Conservation (phyloP, 768 basidiomycete genomes). For the Leucogyrophana mollusca region DNA sequence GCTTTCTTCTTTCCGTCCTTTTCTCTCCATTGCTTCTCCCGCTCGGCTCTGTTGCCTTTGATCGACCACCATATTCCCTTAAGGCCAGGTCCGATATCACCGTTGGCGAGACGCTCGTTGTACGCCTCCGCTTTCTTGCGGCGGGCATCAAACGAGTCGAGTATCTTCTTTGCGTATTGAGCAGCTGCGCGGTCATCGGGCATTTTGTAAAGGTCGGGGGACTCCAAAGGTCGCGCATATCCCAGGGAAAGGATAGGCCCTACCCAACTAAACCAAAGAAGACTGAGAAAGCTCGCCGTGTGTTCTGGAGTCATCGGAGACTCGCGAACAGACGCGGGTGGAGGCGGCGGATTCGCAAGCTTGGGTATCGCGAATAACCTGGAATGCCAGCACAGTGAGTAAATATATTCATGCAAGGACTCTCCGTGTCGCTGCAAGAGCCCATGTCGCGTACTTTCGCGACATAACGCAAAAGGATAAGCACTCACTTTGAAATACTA, state of each 20-base stretch:
- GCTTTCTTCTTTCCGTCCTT: slow-evolving; percentile 59
- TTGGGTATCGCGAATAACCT: neutral
- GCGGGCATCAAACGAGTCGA: slow-evolving; percentile 61
- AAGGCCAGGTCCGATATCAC: slow-evolving; percentile 58
- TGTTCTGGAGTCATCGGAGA: slow-evolving; percentile 64
- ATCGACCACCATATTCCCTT: slow-evolving; percentile 61
- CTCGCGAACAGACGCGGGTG: slow-evolving; percentile 57
- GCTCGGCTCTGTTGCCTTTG: slow-evolving; percentile 42
- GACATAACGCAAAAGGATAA: too few relatives aligned
- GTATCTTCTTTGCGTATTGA: slow-evolving; percentile 60
- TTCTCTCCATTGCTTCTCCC: slow-evolving; percentile 65
- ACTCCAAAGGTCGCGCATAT: slow-evolving; percentile 78
- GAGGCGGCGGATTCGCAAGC: slow-evolving; percentile 30
- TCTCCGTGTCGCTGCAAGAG: neutral
- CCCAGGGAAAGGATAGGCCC: slow-evolving; percentile 70
- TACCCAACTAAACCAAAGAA: slow-evolving; percentile 75
- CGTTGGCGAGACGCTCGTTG: slow-evolving; percentile 65
- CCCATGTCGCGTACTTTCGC: too few relatives aligned
- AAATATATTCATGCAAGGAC: neutral
- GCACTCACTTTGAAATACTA: too few relatives aligned
- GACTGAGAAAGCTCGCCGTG: slow-evolving; percentile 55
- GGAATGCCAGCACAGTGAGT: neutral
- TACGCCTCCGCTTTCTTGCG: slow-evolving; percentile 59
- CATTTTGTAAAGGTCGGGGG: slow-evolving; percentile 78
- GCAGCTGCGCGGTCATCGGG: slow-evolving; percentile 59